Base-by-base conservation (phyloP, 129 eudicot species). In the carrot (Daucus carota) region DNA sequence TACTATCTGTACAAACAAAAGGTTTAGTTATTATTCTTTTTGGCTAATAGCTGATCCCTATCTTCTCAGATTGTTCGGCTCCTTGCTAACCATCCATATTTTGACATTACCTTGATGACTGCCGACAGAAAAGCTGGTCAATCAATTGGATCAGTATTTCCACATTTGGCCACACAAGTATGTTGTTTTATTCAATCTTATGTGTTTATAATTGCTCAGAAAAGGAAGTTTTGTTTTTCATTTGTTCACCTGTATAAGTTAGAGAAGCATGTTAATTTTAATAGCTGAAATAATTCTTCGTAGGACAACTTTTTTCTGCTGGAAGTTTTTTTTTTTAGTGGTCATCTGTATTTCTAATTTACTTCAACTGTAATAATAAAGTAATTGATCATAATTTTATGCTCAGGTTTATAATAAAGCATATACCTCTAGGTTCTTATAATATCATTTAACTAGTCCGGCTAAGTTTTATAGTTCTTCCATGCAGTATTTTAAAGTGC, bases 41-140 rank as follows among this genome's bases (percentile, higher is more conserved):
- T 50, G 34, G 79, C 44, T 72, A 34, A 45, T 45, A 42, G 8
- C 24, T 40, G 43, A 22, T 12, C 16, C 40, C 24, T 59, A 7
- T 63, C 66, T 36, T 75, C 82, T 48, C 93, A 94, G 97, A 93
- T 94, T 85, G 81, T 94, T 52, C 90, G 99, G 80, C 88, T 94
- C 78, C 86, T 94, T 29, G 92, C 90, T 46, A 85, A 86, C 84
- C 99, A 94, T 83, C 99, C 96, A 5, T 78, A 86, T 77, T 91
- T 87, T 78, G 79, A 83, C 77, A 89, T 89, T 71, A 87, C 93
- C 57, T 78, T 94, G 76, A 91, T 94, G 99, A 94, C 97, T 71
- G 99, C 99, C 40, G 99, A 94, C 81, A 85, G 97, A 77, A 94
- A 94, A 85, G 99, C 99, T 72, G 99, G 99, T 46, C 99, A 91